Conservation (phyloP, 202 grass and related monocot species). For the Dendrocalamus latiflorus region DNA sequence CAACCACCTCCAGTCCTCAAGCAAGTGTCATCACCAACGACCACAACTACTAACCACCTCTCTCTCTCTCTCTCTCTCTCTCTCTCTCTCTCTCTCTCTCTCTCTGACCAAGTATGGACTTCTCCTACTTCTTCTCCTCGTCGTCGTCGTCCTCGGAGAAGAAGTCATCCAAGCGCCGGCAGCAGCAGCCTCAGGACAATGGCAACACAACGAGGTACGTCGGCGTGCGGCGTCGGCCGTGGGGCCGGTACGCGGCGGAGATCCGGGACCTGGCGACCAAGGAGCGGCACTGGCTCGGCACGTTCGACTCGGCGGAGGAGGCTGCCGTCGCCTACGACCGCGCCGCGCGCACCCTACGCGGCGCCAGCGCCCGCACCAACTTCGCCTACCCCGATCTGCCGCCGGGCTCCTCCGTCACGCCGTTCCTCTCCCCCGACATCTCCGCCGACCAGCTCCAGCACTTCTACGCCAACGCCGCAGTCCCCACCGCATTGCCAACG, state of each 20-base stretch:
- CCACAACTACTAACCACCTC: constrained; percentile 24
- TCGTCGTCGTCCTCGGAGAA: constrained; percentile 37
- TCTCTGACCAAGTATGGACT: constrained; percentile 47
- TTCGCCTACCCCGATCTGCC: constrained; percentile 82
- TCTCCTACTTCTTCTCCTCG: constrained; percentile 45
- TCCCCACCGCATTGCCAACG: neutral
- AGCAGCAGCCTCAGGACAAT: constrained; percentile 34
- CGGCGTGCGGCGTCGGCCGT: constrained; percentile 65
- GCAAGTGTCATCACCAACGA: neutral
- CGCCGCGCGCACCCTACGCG: too few species aligned
- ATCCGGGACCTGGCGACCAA: constrained; percentile 82
- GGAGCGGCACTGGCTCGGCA: too few species aligned
- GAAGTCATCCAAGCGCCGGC: constrained; percentile 52
- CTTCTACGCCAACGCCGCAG: neutral
- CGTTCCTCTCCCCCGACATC: constrained; percentile 77
- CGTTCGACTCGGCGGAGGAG: constrained; percentile 87
- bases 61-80: too few species aligned
- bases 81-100: too few species aligned
- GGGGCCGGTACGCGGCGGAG: constrained; percentile 75
- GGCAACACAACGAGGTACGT: constrained; percentile 56
- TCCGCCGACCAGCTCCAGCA: constrained; percentile 37
- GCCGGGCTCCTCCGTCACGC: constrained; percentile 77
- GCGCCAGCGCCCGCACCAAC: too few species aligned
- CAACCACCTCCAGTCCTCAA: neutral
- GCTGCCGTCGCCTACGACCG: constrained; percentile 80